Base-by-base conservation (phyloP, 2,329 filamentous ascomycete species). In the Verticillium nubilum region DNA sequence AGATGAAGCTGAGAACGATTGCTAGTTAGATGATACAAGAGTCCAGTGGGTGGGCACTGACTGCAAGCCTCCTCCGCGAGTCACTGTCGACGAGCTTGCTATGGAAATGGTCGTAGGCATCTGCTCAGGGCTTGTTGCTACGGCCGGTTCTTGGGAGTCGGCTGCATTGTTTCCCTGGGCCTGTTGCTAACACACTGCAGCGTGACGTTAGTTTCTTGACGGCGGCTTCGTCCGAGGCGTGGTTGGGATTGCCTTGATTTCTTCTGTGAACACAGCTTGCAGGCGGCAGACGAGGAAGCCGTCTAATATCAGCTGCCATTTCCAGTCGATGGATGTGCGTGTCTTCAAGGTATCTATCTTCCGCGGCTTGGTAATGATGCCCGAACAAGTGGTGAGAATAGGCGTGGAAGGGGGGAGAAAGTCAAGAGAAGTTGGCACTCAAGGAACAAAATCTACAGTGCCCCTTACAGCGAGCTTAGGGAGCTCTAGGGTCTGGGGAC, bases 151-250 rank as follows among this genome's bases (percentile, higher is more conserved):
- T 7, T 37, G 19, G 9, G 19, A 13, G 28, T 29, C 42, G 28
- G 25, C 13, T 35, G 27, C 31, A 50, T 50, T 27, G 28, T 25
- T 10, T 54, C 52, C 61, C 65, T 68, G 2, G 71, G 71, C 9
- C 69, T 62, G 28, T 56, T 60, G 57, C 67, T 70, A 56, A 73
- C 71, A 50, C 70, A 73, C 62, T 67, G 57, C 12, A 37, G 6
- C 5, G 13, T 9, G 13, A 25, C 2, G 28, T 47, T 15, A 29
- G 53, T 10, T 4, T 2, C 25, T 17, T 9, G 2, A 25, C 13
- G 4, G 29, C 26, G 33, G n/a, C 19, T 26, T 31, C 13, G 17
- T 23, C 13, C 4, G 23, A 42, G 47, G 26, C 6, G 26, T 10
- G 19, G 28, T 4, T 29, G 13, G 15, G 19, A 25, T 6, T 56